A percentile compares a stretch with the other conserved stretches of the same genome.
Evolutionary conservation across 2,329 filamentous ascomycete genomes (phyloP).

Genomic region (Fusarium coicis): DNA sequence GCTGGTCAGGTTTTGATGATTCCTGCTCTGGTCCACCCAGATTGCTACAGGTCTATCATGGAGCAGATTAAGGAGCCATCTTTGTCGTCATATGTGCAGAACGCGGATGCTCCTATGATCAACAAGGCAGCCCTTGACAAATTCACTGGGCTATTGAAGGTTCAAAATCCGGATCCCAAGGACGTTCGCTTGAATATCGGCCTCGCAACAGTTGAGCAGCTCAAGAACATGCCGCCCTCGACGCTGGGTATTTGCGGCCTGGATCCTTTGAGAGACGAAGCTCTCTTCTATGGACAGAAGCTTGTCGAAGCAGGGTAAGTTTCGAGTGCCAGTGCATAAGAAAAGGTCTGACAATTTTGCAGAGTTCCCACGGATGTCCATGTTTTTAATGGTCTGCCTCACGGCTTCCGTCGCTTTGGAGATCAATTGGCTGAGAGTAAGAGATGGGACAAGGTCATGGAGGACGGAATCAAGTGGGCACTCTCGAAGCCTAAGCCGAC

Average conservation of each 20-base stretch:
- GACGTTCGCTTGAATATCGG: slow-evolving; percentile 54
- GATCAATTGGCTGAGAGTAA: slow-evolving; percentile 50
- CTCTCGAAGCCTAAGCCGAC: slow-evolving; percentile 49
- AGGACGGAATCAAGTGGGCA: slow-evolving; percentile 57
- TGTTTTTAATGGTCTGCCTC: slow-evolving; percentile 64
- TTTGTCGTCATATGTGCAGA: slow-evolving; percentile 57
- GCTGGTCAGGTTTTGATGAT: slow-evolving; percentile 65
- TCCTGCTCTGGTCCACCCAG: slow-evolving; percentile 51
- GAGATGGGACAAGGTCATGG: slow-evolving; percentile 56
- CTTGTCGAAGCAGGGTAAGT: slow-evolving; percentile 56
- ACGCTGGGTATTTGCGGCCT: slow-evolving; percentile 58
- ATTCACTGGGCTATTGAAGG: slow-evolving; percentile 45
- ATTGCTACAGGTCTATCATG: slow-evolving; percentile 44
- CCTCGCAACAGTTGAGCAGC: slow-evolving; percentile 43
- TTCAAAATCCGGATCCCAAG: slow-evolving; percentile 28
- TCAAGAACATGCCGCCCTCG: slow-evolving; percentile 56
- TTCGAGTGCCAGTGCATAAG: rapidly evolving
- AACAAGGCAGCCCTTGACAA: slow-evolving; percentile 38
- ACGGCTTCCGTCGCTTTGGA: slow-evolving; percentile 58
- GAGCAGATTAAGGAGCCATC: slow-evolving; percentile 50
- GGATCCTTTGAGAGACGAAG: slow-evolving; percentile 62
- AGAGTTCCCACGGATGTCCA: slow-evolving; percentile 60
- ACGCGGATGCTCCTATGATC: slow-evolving; percentile 56
- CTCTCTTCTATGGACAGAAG: slow-evolving; percentile 56
- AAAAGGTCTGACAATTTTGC: neutral